phyloP scores from a whole-genome alignment of 2,329 filamentous ascomycete species.

The Epichloe bromicola region DNA sequence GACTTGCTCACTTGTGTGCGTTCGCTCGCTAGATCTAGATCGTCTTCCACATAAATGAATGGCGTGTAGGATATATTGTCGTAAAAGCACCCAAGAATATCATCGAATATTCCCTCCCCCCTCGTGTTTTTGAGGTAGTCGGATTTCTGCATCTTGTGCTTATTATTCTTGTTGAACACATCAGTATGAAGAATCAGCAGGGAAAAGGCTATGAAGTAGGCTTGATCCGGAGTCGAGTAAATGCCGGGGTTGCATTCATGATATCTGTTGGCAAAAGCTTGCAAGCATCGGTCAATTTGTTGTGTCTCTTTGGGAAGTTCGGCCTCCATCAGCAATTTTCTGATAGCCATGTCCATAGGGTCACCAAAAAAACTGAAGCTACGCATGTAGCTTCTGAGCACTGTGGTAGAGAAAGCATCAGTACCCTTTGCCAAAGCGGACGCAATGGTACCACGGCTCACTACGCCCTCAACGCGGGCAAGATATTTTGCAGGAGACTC shows the following conservation, averaged over 20 bases:
- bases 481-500: slow-evolving; percentile 88
- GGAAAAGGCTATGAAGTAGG: slow-evolving; percentile 97
- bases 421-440: slow-evolving; percentile 74
- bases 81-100: slow-evolving; percentile 91
- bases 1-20: slow-evolving; percentile 58
- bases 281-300: slow-evolving; percentile 88
- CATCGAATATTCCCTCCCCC: slow-evolving; percentile 79
- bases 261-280: slow-evolving; percentile 91
- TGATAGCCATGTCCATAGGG: slow-evolving; percentile 93
- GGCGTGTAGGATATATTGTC: slow-evolving; percentile 98
- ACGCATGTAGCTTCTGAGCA: slow-evolving; percentile 88
- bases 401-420: slow-evolving; percentile 70
- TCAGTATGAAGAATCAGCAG: slow-evolving; percentile 93
- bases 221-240: slow-evolving; percentile 79
- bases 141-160: slow-evolving; percentile 92
- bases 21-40: slow-evolving; percentile 66
- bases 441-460: slow-evolving; percentile 73
- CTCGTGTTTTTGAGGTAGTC: slow-evolving; percentile 94
- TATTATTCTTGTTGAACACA: slow-evolving; percentile 99
- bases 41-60: slow-evolving; percentile 94
- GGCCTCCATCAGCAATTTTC: slow-evolving; percentile 91
- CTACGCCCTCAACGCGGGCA: slow-evolving; percentile 64
- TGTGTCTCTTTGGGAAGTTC: slow-evolving; percentile 95
- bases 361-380: slow-evolving; percentile 98
- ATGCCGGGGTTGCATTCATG: slow-evolving; percentile 98